Evolutionary conservation across 73 alveolate genomes (phyloP).

Genomic region (Paramecium primaurelia): DNA sequence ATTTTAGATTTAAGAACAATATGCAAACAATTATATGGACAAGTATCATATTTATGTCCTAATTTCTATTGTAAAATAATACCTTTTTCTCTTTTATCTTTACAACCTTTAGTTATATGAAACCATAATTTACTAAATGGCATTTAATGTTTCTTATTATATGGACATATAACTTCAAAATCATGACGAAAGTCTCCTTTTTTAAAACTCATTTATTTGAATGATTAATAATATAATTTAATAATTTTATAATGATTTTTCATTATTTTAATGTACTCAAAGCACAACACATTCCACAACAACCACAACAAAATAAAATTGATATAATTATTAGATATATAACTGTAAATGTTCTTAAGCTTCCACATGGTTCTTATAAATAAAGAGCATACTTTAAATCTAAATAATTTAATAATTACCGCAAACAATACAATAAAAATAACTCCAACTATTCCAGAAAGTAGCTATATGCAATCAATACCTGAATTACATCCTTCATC

Average conservation of each 20-base stretch:
- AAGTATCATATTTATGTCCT: slow-evolving; percentile 12
- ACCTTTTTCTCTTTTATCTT: background rate
- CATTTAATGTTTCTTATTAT: slow-evolving; percentile 31
- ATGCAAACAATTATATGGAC: slow-evolving; percentile 27
- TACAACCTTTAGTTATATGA: slow-evolving; percentile 20
- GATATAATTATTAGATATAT: background rate
- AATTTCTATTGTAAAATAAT: background rate
- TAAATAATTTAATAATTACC: background rate
- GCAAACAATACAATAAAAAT: background rate
- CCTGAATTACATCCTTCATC: background rate
- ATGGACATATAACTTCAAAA: slow-evolving; percentile 8
- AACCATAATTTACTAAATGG: slow-evolving; percentile 26
- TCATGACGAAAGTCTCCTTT: background rate
- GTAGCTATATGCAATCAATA: background rate
- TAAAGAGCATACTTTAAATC: background rate
- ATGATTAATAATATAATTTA: background rate
- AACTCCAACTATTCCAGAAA: background rate
- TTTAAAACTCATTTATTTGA: slow-evolving; percentile 3
- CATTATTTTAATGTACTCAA: background rate
- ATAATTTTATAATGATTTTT: background rate
- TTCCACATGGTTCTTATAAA: background rate
- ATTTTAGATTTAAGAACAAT: background rate
- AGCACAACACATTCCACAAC: background rate
- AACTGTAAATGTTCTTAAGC: background rate
- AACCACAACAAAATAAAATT: background rate